Evolutionary conservation across 2,329 filamentous ascomycete species (phyloP), one percentile per base, ranked within the genome.

Genomic region (Nemania sp.): DNA sequence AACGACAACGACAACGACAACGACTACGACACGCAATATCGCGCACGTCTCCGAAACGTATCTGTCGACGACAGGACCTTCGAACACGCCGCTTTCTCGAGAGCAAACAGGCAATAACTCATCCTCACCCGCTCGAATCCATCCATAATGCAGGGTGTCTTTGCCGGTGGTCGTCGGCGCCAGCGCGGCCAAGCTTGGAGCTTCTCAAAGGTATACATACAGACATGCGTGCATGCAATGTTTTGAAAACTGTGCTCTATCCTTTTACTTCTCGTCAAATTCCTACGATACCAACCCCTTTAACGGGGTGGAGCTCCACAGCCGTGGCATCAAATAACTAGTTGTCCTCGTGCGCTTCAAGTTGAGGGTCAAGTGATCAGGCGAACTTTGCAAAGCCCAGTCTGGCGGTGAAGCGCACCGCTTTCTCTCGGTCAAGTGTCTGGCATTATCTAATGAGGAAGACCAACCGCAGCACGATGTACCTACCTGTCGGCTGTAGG

Each of bases 181-280:
- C 62, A 57, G 49, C 60, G 66, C 25, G 70, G 60, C 29, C 67
- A 72, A 18, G 52, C 65, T 17, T 69, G 59, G 62, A 68, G 64
- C 60, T 69, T 70, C 60, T 69, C 65, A 52, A 70, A 68, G 67
- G 69, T 69, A 65, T 54, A 65, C 25, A 29, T 29, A 29, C 25
- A 4, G 7, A 3, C 25, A 29, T 29, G 7, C 25, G 7, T 29
- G 7, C 25, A 7, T 29, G 25, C 25, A 29, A 7, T 7, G 25
- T 4, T 29, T 29, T 29, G 25, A 29, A 29, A 7, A 29, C 25
- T 29, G 25, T 29, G 25, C 25, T 29, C 25, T 29, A 3, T 7
- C 25, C 25, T 29, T 29, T 29, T 29, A 7, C 25, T 54, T 35
- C 12, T 3, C 25, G 34, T 35, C 32, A 10, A 5, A 48, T 18